phyloP scores from a whole-genome alignment of 192 early-diverging fungal species.

The Kickxella alabastrina region DNA sequence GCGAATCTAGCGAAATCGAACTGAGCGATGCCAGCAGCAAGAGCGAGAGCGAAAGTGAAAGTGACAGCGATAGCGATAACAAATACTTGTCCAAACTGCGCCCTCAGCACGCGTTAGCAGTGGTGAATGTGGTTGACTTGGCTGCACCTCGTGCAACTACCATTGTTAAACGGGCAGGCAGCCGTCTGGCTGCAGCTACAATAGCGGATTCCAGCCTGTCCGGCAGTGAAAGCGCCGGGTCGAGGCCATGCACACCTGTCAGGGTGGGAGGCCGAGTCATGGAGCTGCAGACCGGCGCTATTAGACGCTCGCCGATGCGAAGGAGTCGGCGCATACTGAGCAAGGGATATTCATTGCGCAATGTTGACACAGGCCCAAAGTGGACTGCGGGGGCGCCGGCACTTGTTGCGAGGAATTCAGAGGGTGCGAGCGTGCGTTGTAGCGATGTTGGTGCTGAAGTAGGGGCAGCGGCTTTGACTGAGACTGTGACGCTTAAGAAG shows the following conservation, averaged over 20 bases:
- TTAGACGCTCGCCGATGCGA: slow-evolving; percentile 26
- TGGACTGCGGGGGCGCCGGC: not conserved
- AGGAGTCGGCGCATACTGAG: slow-evolving; percentile 35
- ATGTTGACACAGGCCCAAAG: not conserved
- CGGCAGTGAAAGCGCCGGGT: too few relatives aligned
- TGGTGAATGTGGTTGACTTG: slow-evolving; percentile 20
- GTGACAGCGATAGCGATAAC: slow-evolving; percentile 32
- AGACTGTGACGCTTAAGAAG: too few relatives aligned
- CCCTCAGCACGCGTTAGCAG: slow-evolving; percentile 8
- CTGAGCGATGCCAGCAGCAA: slow-evolving; percentile 13
- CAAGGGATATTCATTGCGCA: slow-evolving; percentile 17
- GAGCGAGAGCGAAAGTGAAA: slow-evolving; percentile 15
- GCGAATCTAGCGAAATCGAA: slow-evolving; percentile 21
- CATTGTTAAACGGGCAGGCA: not conserved
- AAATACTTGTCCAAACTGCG: slow-evolving; percentile 27
- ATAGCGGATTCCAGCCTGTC: too few relatives aligned
- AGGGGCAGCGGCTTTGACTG: too few relatives aligned
- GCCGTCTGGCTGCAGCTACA: too few relatives aligned
- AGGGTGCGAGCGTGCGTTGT: not conserved
- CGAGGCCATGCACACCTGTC: not conserved
- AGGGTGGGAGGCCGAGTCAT: not conserved
- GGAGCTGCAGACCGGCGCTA: not conserved
- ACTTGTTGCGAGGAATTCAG: not conserved
- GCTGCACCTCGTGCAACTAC: too few relatives aligned
- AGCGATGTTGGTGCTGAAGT: too few relatives aligned